phyloP scores from a whole-genome alignment of 371 early-diverging fungal genomes.

The Apophysomyces variabilis region DNA sequence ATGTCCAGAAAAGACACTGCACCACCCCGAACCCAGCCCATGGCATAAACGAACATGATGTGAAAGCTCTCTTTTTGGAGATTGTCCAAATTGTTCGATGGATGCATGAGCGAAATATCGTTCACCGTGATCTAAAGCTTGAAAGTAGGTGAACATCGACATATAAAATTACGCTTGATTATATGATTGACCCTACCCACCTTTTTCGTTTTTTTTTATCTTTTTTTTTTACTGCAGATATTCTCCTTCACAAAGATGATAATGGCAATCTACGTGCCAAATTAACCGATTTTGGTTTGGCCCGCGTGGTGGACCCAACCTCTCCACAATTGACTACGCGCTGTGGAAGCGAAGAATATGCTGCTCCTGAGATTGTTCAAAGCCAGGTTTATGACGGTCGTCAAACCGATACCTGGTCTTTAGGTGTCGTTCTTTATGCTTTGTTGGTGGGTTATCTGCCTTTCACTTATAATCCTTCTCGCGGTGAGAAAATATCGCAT shows the following conservation, averaged over 20 bases:
- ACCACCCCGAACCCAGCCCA: conserved; percentile 16
- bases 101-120: conserved; percentile 66
- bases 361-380: conserved; percentile 83
- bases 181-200: no score
- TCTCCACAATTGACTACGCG: conserved; percentile 54
- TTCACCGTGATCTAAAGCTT: conserved; percentile 80
- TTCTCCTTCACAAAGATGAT: conserved; percentile 30
- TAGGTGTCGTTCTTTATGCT: conserved; percentile 75
- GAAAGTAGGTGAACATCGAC: conserved; percentile 59
- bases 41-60: conserved; percentile 24
- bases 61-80: conserved; percentile 38
- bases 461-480: conserved; percentile 44
- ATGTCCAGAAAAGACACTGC: conserved; percentile 31
- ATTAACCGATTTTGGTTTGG: conserved; percentile 75
- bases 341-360: conserved; percentile 80
- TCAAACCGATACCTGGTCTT: conserved; percentile 72
- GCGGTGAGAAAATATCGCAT: conserved; percentile 48
- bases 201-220: no score
- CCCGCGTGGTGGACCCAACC: conserved; percentile 54
- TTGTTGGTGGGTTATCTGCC: conserved; percentile 61
- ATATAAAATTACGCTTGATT: no score
- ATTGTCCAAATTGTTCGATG: conserved; percentile 59
- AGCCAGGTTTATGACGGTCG: conserved; percentile 68
- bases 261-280: conserved; percentile 57
- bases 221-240: conserved; percentile 23